A percentile compares a stretch with the other conserved stretches of the same genome.
phyloP scores from a whole-genome alignment of 345 rosid genomes.

The Brassica incana region DNA sequence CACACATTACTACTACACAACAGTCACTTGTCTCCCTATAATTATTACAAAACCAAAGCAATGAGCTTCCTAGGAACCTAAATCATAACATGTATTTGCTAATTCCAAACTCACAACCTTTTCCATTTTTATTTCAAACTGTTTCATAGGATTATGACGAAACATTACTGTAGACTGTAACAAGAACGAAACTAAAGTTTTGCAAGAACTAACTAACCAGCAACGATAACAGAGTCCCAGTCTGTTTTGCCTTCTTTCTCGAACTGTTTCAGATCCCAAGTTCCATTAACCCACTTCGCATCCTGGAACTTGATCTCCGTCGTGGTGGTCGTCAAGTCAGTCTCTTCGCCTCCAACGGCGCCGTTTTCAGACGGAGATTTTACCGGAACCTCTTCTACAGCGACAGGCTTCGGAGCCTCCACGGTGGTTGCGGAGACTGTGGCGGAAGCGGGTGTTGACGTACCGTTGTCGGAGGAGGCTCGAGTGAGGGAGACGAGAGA shows the following conservation, averaged over 20 bases:
- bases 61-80: neutral
- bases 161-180: neutral
- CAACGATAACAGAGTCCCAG: constrained; percentile 96
- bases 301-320: constrained; percentile 49
- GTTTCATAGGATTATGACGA: neutral
- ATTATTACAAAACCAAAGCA: neutral
- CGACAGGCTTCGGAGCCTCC: constrained; percentile 27
- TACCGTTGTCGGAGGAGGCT: constrained; percentile 59
- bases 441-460: constrained; percentile 45
- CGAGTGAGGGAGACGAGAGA: constrained; percentile 37
- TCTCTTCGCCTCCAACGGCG: constrained; percentile 23
- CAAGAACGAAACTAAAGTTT: neutral
- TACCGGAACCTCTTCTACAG: constrained; percentile 4
- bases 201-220: constrained; percentile 55
- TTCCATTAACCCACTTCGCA: constrained; percentile 77
- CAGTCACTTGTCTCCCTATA: neutral
- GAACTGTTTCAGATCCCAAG: constrained; percentile 91
- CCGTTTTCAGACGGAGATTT: constrained; percentile 25
- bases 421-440: constrained; percentile 41
- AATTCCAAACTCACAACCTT: neutral
- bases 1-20: neutral
- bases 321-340: neutral
- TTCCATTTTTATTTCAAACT: neutral
- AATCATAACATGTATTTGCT: neutral
- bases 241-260: constrained; percentile 63